phyloP scores from a whole-genome alignment of 768 basidiomycete species.

The Pisolithus marmoratus region DNA sequence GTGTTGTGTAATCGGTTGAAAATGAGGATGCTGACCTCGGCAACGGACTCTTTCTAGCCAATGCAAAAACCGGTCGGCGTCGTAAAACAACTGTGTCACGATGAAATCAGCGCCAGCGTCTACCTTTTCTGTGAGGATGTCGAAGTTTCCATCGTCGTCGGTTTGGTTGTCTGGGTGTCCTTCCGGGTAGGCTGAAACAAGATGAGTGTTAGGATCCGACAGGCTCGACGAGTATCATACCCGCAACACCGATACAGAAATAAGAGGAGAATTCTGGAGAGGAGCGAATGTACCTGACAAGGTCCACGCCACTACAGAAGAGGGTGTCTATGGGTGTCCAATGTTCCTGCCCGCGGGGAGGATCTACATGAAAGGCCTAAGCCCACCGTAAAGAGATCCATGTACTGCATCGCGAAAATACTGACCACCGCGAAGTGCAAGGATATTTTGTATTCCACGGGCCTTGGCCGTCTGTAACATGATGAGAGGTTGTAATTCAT shows the following conservation, averaged over 20 bases:
- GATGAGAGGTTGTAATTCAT: conserved; percentile 2
- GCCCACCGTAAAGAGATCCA: neutral
- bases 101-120: conserved; percentile 96
- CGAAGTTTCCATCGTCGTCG: conserved; percentile 59
- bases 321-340: conserved; percentile 83
- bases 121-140: conserved; percentile 77
- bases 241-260: conserved; percentile 95
- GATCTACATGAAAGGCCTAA: conserved; percentile 47
- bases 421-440: conserved; percentile 88
- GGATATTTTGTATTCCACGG: conserved; percentile 79
- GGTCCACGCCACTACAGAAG: conserved; percentile 80
- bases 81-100: conserved; percentile 95
- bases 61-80: conserved; percentile 75
- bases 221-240: conserved; percentile 31
- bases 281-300: conserved; percentile 86
- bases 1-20: neutral
- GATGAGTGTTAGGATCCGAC: neutral
- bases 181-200: conserved; percentile 75
- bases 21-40: conserved; percentile 46
- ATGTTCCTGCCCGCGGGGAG: conserved; percentile 89
- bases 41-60: conserved; percentile 74
- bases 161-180: conserved; percentile 64
- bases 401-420: neutral
- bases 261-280: conserved; percentile 69
- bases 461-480: conserved; percentile 65